phyloP scores from a whole-genome alignment of 208 protist genomes.

The Trypanosoma mega region DNA sequence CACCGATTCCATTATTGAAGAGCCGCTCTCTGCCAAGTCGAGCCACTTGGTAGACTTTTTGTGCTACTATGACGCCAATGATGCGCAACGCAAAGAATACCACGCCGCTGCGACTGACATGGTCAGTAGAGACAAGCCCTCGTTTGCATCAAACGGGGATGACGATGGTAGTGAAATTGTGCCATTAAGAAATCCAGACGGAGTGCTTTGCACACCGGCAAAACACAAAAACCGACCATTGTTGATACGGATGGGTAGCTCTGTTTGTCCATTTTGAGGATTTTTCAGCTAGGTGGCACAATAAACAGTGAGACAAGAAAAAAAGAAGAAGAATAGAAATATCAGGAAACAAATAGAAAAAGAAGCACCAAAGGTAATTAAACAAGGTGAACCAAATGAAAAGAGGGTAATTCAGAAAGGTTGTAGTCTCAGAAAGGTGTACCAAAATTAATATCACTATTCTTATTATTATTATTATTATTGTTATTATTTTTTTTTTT shows the following conservation, averaged over 20 bases:
- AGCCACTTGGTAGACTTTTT: conserved; percentile 78
- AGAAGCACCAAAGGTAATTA: too few species aligned
- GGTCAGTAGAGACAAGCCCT: background rate
- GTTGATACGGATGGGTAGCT: conserved; percentile 11
- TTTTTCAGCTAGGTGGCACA: background rate
- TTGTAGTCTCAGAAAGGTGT: too few species aligned
- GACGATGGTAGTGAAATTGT: conserved; percentile 13
- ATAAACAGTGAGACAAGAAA: too few species aligned
- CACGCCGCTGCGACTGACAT: background rate
- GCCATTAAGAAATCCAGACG: background rate
- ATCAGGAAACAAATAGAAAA: too few species aligned
- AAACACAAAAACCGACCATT: conserved; percentile 32
- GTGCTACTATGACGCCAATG: conserved; percentile 45
- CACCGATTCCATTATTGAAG: conserved; percentile 84
- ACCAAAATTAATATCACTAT: too few species aligned
- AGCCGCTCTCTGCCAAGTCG: conserved; percentile 49
- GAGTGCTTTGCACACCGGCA: conserved; percentile 24
- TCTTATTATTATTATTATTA: conserved; percentile 9
- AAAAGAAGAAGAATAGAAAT: too few species aligned
- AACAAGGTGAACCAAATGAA: too few species aligned
- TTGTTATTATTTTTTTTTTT: conserved; percentile 3
- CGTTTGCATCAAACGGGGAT: background rate
- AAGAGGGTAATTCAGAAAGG: too few species aligned
- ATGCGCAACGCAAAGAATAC: background rate
- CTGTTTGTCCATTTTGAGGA: conserved; percentile 21